These are phyloP conservation scores for Sordariomycetes sp. DNA, from an alignment of 2,329 filamentous ascomycete species.

Conservation along the genomic window DNA sequence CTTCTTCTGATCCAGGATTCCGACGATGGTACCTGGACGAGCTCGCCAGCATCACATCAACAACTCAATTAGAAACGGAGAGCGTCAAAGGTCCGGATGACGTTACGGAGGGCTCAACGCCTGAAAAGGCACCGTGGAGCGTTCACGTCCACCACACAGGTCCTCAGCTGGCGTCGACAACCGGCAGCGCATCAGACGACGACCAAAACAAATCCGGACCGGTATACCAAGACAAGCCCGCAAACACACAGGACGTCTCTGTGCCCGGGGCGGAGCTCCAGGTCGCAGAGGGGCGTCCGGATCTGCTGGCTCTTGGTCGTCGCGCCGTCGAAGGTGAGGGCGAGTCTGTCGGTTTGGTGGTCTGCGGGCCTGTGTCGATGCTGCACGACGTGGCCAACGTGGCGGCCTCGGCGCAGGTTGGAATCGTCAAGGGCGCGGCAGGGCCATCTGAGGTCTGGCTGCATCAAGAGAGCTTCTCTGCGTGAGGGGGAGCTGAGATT, in stretches of 20 bases:
- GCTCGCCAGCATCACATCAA: not conserved
- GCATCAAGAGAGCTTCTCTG: slow-evolving; percentile 14
- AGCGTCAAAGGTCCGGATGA: not conserved
- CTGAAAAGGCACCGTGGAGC: too few species aligned
- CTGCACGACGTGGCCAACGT: slow-evolving; percentile 10
- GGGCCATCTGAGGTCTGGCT: slow-evolving; percentile 13
- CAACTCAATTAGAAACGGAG: slow-evolving; percentile 1
- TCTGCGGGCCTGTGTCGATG: slow-evolving; percentile 14
- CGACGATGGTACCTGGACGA: slow-evolving; percentile 6
- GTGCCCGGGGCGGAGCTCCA: too few species aligned
- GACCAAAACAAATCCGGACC: not conserved
- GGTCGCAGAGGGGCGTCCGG: slow-evolving; percentile 10
- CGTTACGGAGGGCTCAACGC: not conserved
- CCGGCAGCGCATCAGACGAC: slow-evolving; percentile 1
- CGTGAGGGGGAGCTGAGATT: too few species aligned
- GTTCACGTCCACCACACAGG: slow-evolving; percentile 4
- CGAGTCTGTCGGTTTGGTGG: slow-evolving; percentile 10
- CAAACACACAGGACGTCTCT: slow-evolving; percentile 1
- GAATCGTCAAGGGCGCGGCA: slow-evolving; percentile 6
- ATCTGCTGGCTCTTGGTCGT: slow-evolving; percentile 3
- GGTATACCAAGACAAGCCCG: slow-evolving; percentile 1
- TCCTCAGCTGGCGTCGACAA: not conserved
- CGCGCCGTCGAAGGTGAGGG: slow-evolving; percentile 3
- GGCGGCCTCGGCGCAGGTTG: slow-evolving; percentile 11
- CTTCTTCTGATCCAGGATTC: slow-evolving; percentile 3